These are phyloP conservation scores for Colletotrichum cereale DNA, from an alignment of 2,329 filamentous ascomycete species.

Conservation along the genomic window DNA sequence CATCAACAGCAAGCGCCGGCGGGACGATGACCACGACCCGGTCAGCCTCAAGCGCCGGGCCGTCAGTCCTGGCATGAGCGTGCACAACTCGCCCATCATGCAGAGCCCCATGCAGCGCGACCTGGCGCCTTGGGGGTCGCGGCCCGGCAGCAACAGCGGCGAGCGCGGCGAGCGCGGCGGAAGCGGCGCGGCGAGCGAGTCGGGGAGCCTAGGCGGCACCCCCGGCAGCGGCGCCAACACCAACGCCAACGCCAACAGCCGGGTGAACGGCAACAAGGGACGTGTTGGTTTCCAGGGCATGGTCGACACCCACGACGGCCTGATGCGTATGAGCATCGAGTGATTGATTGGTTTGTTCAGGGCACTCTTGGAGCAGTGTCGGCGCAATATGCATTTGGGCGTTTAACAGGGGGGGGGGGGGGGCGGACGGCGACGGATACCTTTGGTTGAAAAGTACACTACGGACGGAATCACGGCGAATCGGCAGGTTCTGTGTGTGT, in stretches of 20 bases:
- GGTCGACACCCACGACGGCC: conserved; percentile 92
- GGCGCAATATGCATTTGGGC: conserved; percentile 11
- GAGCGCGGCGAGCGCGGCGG: conserved; percentile 64
- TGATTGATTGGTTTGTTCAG: conserved; percentile 51
- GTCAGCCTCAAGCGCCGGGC: conserved; percentile 90
- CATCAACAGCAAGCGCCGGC: conserved; percentile 83
- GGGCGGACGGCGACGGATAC: neutral
- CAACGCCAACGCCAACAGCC: conserved; percentile 53
- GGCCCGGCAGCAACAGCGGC: conserved; percentile 72
- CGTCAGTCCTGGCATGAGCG: conserved; percentile 91
- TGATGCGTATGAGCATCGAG: conserved; percentile 98
- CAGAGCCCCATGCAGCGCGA: conserved; percentile 86
- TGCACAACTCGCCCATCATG: conserved; percentile 88
- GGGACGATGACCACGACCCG: conserved; percentile 92
- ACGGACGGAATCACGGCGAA: conserved; percentile 10
- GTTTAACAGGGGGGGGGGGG: neutral
- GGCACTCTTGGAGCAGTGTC: neutral
- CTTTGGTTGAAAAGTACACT: conserved; percentile 9
- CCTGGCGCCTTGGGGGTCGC: conserved; percentile 77
- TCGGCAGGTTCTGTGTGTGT: neutral
- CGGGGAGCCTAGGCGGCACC: conserved; percentile 54
- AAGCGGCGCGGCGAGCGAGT: conserved; percentile 65
- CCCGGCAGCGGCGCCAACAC: conserved; percentile 46
- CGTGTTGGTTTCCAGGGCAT: conserved; percentile 90
- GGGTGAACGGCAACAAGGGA: conserved; percentile 65